A percentile compares a stretch with the other conserved stretches of the same genome.
These are phyloP conservation scores for Knoxdaviesia capensis DNA, from an alignment of 2,329 filamentous ascomycete genomes.

Conservation along the genomic window DNA sequence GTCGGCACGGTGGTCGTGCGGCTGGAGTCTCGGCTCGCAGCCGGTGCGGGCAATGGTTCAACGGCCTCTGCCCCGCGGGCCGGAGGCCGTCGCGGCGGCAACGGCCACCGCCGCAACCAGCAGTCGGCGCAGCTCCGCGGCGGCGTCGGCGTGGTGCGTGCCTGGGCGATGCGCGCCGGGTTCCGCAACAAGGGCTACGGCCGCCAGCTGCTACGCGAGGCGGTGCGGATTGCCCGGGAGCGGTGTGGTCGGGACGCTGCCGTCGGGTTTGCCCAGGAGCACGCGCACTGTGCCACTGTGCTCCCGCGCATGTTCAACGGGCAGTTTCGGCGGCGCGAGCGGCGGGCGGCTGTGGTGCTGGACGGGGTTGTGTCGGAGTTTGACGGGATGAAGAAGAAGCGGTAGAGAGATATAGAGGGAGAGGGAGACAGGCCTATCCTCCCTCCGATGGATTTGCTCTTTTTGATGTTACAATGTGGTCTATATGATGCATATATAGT, in stretches of 20 bases:
- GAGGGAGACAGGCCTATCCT: no score
- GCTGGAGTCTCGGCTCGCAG: constrained; percentile 26
- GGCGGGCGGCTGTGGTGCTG: constrained; percentile 30
- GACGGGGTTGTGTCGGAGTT: constrained; percentile 13
- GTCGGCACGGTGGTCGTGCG: constrained; percentile 53
- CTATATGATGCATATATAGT: no score
- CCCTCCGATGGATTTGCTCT: no score
- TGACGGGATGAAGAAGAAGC: neutral
- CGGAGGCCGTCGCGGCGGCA: neutral
- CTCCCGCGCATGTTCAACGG: constrained; percentile 43
- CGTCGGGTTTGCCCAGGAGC: constrained; percentile 53
- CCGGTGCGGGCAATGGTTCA: constrained; percentile 13
- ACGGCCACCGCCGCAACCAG: constrained; percentile 1
- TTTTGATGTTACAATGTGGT: no score
- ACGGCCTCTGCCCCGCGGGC: neutral
- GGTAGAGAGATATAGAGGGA: no score
- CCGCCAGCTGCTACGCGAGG: constrained; percentile 49
- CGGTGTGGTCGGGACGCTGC: constrained; percentile 46
- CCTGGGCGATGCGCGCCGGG: constrained; percentile 56
- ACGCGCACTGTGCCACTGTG: constrained; percentile 52
- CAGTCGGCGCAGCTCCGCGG: neutral
- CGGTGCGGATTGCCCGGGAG: constrained; percentile 45
- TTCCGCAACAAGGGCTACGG: constrained; percentile 58
- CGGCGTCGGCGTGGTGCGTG: constrained; percentile 52
- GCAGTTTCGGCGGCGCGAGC: constrained; percentile 37